Evolutionary conservation across 2,329 filamentous ascomycete genomes (phyloP), one percentile per base, ranked within the genome.

Genomic region (Colletotrichum navitas): DNA sequence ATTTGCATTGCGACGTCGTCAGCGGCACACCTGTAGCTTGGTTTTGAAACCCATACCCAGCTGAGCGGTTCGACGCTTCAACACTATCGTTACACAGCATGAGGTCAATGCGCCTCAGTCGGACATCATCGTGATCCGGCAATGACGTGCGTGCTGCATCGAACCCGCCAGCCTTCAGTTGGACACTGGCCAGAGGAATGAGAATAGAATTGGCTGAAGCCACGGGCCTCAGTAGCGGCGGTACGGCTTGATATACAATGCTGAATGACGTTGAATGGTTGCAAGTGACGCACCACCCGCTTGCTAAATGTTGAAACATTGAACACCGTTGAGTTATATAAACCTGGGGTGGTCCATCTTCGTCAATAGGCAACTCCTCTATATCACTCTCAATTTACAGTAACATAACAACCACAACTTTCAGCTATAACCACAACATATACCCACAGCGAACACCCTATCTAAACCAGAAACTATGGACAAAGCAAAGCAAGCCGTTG

Each of bases 401-500:
- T 32, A 36, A 47, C 39, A 24, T 5, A 32, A 32, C 29, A 29
- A 29, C 29, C 29, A 29, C 29, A 29, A 29, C 29, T 4, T 29
- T n/a, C n/a, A n/a, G n/a, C n/a, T n/a, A n/a, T n/a, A n/a, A n/a
- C 10, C 12, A 5, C 49, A 56, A 21, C 7, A 34, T 29, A 62
- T 21, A 21, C 11, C 11, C 52, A 7, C 5, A 36, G 24, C n/a
- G 2, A 45, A 11, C 21, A 52, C 5, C 18, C 5, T 11, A 3
- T 41, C 14, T 10, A 16, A 36, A 55, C 8, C 26, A 52, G 7
- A 32, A 79, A 85, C 32, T 75, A 91, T 92, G 90, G 86, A 92
- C 21, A 89, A 89, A 78, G 89, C 90, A 49, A 92, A 90, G 84
- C 83, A 85, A 76, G 88, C 87, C 71, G 86, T 93, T 76, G 82